Conservation (phyloP, 768 basidiomycete genomes). For the Sarcomyxa edulis region DNA sequence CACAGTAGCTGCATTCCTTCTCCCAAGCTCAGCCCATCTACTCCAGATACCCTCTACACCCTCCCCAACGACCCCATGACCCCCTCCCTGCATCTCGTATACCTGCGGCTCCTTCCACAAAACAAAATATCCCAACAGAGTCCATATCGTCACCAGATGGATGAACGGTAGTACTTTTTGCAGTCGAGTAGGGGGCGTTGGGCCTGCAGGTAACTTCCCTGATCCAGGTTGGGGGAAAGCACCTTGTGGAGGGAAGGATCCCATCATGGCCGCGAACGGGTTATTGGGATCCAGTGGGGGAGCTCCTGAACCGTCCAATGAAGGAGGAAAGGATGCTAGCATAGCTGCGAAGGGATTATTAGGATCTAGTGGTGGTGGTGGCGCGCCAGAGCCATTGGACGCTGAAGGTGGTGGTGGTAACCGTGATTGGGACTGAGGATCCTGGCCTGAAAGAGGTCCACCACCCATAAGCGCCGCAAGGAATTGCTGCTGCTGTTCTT, state of each 20-base stretch:
- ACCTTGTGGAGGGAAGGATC: too few relatives aligned
- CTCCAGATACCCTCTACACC: conserved; percentile 39
- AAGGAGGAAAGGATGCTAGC: conserved; percentile 20
- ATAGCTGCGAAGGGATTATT: conserved; percentile 42
- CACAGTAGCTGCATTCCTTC: conserved; percentile 23
- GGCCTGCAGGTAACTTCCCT: too few relatives aligned
- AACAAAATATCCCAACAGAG: conserved; percentile 62
- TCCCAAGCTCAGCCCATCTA: conserved; percentile 58
- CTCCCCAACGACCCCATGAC: conserved; percentile 21
- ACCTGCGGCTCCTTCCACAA: conserved; percentile 57
- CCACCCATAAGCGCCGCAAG: conserved; percentile 57
- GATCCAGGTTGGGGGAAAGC: too few relatives aligned
- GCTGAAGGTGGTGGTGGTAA: neutral
- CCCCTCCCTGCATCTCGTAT: conserved; percentile 30
- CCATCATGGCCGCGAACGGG: conserved; percentile 19
- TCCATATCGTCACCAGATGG: conserved; percentile 62
- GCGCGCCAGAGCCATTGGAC: conserved; percentile 9
- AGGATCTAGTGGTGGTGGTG: conserved; percentile 16
- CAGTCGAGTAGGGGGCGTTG: conserved; percentile 36
- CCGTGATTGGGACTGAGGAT: neutral
- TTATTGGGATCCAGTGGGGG: neutral
- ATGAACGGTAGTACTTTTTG: conserved; percentile 63
- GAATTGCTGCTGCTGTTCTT: conserved; percentile 65
- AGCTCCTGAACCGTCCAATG: conserved; percentile 1
- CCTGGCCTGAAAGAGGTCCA: conserved; percentile 11